These are phyloP conservation scores for Pugionium cornutum DNA, from an alignment of 345 rosid genomes.

Conservation along the genomic window DNA sequence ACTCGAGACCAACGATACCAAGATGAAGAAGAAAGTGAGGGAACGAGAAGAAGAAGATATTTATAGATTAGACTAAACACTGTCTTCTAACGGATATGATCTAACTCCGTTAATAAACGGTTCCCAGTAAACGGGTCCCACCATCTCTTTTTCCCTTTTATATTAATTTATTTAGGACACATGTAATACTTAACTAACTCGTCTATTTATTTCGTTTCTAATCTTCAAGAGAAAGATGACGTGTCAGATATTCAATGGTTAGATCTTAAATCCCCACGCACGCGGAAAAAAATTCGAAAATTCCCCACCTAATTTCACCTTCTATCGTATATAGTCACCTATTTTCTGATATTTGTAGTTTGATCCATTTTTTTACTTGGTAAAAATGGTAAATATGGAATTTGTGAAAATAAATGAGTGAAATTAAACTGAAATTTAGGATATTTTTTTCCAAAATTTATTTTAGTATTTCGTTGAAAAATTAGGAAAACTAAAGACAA, in stretches of 20 bases:
- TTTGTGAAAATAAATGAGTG: not conserved
- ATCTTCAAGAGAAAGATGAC: not conserved
- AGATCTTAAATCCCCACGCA: not conserved
- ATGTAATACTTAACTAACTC: constrained; percentile 12
- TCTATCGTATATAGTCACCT: constrained; percentile 18
- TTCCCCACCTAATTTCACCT: constrained; percentile 11
- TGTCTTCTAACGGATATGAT: constrained; percentile 33
- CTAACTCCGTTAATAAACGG: constrained; percentile 37
- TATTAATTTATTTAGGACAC: constrained; percentile 1
- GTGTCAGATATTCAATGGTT: constrained; percentile 14
- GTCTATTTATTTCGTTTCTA: constrained; percentile 13
- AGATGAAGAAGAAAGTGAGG: constrained; percentile 3
- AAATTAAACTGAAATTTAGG: not conserved
- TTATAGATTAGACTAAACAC: constrained; percentile 40
- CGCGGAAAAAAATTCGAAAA: not conserved
- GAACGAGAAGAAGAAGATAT: constrained; percentile 30
- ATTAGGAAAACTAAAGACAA: not conserved
- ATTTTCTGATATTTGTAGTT: constrained; percentile 8
- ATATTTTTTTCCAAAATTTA: not conserved
- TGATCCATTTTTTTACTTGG: not conserved
- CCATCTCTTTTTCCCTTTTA: constrained; percentile 9
- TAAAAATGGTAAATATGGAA: not conserved
- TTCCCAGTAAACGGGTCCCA: constrained; percentile 33
- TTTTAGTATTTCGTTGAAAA: not conserved
- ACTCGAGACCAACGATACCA: not conserved